Percentiles rank a stretch among this genome's conserved stretches.
Evolutionary conservation across 345 rosid genomes (phyloP).

Genomic region (Pugionium dolabratum): DNA sequence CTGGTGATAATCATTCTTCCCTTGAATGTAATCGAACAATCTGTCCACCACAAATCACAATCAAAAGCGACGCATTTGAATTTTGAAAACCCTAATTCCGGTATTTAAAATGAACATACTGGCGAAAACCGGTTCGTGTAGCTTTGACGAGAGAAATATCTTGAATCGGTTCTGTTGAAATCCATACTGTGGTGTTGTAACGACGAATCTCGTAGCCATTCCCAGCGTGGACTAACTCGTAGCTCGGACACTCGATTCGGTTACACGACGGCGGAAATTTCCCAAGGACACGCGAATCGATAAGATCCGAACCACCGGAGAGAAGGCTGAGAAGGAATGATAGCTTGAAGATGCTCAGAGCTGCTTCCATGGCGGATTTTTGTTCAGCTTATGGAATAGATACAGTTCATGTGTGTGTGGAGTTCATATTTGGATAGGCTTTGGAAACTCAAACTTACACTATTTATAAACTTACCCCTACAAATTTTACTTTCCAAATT

Average conservation of each 20-base stretch:
- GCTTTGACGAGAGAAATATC: conserved; percentile 78
- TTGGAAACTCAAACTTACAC: not conserved
- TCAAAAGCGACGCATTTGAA: not conserved
- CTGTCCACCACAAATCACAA: conserved; percentile 34
- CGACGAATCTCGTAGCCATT: conserved; percentile 72
- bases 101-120: conserved; percentile 35
- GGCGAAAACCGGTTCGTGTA: conserved; percentile 69
- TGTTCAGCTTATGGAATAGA: not conserved
- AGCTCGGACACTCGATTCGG: conserved; percentile 79
- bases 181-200: conserved; percentile 61
- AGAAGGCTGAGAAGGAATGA: conserved; percentile 55
- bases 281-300: conserved; percentile 14
- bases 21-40: conserved; percentile 80
- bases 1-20: conserved; percentile 59
- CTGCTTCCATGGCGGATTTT: conserved; percentile 37
- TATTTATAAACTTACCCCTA: too few species aligned
- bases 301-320: conserved; percentile 37
- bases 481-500: too few species aligned
- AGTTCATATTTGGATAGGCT: conserved; percentile 39
- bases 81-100: too few species aligned
- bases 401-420: conserved; percentile 18
- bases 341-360: conserved; percentile 43
- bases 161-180: conserved; percentile 63
- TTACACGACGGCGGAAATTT: conserved; percentile 65
- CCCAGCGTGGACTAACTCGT: conserved; percentile 50